A percentile compares a stretch with the other conserved stretches of the same genome.
These are phyloP conservation scores for Millerozyma acaciae DNA, from an alignment of 805 yeast species.

Conservation along the genomic window DNA sequence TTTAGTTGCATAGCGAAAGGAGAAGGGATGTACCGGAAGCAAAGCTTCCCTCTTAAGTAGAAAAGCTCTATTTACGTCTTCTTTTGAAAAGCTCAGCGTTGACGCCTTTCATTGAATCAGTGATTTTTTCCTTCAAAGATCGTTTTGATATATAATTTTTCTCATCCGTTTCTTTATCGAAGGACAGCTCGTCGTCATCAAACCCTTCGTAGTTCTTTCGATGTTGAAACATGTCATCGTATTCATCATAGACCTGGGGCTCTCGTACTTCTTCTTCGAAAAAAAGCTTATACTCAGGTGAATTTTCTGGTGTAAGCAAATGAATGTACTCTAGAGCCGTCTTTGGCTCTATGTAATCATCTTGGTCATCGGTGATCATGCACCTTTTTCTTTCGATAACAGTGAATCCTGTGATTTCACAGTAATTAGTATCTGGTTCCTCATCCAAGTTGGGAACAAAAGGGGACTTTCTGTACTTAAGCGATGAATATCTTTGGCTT, in stretches of 20 bases:
- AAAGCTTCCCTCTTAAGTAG: no score
- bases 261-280: not conserved
- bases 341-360: constrained; percentile 15
- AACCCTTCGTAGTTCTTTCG: no score
- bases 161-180: no score
- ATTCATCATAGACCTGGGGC: not conserved
- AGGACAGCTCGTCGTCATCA: no score
- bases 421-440: constrained; percentile 14
- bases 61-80: no score
- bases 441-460: constrained; percentile 14
- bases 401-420: constrained; percentile 16
- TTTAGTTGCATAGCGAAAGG: no score
- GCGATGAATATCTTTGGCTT: constrained; percentile 44
- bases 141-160: no score
- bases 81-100: no score
- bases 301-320: constrained; percentile 11
- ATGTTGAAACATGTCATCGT: not conserved
- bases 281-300: constrained; percentile 10
- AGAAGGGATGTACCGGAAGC: no score
- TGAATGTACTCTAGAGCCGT: constrained; percentile 11
- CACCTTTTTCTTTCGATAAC: constrained; percentile 17
- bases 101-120: no score
- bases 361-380: constrained; percentile 21
- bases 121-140: no score
- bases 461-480: constrained; percentile 48